Conservation (phyloP, 2,329 filamentous ascomycete genomes). For the Microdochium nivale region DNA sequence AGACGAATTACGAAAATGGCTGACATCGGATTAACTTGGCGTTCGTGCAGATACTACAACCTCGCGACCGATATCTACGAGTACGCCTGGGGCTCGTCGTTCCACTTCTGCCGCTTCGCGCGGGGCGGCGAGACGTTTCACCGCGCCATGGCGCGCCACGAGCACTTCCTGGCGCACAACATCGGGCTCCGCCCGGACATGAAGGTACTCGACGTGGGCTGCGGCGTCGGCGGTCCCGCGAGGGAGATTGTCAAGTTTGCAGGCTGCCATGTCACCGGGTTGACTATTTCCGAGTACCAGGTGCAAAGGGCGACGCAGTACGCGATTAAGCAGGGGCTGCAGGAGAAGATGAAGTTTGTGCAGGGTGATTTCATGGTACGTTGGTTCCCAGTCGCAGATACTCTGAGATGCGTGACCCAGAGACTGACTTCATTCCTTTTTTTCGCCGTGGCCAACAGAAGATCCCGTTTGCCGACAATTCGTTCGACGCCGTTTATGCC, state of each 20-base stretch:
- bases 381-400: too few species aligned
- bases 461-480: slow-evolving; percentile 65
- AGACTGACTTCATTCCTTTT: background rate
- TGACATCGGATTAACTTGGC: slow-evolving; percentile 2
- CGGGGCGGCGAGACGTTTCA: slow-evolving; percentile 60
- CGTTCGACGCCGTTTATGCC: slow-evolving; percentile 69
- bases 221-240: slow-evolving; percentile 68
- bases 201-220: slow-evolving; percentile 67
- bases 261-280: slow-evolving; percentile 57
- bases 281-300: slow-evolving; percentile 80
- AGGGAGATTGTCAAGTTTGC: slow-evolving; percentile 68
- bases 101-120: slow-evolving; percentile 73
- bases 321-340: slow-evolving; percentile 56
- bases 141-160: slow-evolving; percentile 67
- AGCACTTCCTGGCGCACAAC: slow-evolving; percentile 67
- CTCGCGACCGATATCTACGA: slow-evolving; percentile 67
- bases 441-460: slow-evolving; percentile 37
- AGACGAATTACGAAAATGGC: too few species aligned
- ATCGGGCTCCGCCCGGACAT: slow-evolving; percentile 59
- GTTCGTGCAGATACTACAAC: slow-evolving; percentile 58
- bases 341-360: slow-evolving; percentile 55
- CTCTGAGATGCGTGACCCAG: too few species aligned
- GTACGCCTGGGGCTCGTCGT: slow-evolving; percentile 66
- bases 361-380: slow-evolving; percentile 70
- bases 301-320: slow-evolving; percentile 64